Evolutionary conservation across 2,329 filamentous ascomycete genomes (phyloP).

Genomic region (Diaporthe australafricana): DNA sequence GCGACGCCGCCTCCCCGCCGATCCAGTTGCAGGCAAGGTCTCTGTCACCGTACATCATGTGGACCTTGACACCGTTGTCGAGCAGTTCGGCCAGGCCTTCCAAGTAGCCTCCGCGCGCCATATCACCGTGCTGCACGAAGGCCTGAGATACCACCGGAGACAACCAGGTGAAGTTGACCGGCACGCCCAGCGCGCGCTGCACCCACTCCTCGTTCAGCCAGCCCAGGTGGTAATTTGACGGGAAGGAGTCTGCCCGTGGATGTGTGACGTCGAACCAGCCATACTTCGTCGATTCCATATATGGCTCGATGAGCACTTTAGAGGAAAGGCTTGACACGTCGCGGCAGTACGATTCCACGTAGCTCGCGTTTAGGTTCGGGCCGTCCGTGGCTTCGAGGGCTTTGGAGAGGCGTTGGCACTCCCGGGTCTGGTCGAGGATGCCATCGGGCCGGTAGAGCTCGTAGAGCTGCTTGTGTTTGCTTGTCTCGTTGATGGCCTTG

Average conservation of each 20-base stretch:
- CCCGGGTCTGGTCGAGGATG: slow-evolving; percentile 59
- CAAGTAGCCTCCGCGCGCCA: slow-evolving; percentile 48
- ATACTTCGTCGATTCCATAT: slow-evolving; percentile 37
- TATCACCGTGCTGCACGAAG: slow-evolving; percentile 50
- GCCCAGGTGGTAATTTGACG: slow-evolving; percentile 61
- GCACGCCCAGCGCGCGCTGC: slow-evolving; percentile 67
- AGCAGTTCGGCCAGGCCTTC: slow-evolving; percentile 62
- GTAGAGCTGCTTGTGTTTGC: slow-evolving; percentile 57
- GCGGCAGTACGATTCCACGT: slow-evolving; percentile 34
- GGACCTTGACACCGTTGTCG: slow-evolving; percentile 65
- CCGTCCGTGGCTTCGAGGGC: slow-evolving; percentile 46
- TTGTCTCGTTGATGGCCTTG: slow-evolving; percentile 59
- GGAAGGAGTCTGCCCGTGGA: slow-evolving; percentile 62
- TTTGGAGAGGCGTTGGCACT: slow-evolving; percentile 55
- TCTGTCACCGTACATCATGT: slow-evolving; percentile 66
- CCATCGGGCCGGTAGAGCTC: slow-evolving; percentile 58
- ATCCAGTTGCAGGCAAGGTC: slow-evolving; percentile 66
- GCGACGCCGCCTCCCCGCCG: slow-evolving; percentile 59
- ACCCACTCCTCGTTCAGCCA: slow-evolving; percentile 68
- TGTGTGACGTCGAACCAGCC: slow-evolving; percentile 70
- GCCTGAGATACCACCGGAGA: slow-evolving; percentile 53
- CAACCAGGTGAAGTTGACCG: slow-evolving; percentile 66
- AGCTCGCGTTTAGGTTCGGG: not conserved
- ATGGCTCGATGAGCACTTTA: not conserved
- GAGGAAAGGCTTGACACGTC: not conserved